phyloP scores from a whole-genome alignment of 2,329 filamentous ascomycete genomes.

The Aspergillus sp. region DNA sequence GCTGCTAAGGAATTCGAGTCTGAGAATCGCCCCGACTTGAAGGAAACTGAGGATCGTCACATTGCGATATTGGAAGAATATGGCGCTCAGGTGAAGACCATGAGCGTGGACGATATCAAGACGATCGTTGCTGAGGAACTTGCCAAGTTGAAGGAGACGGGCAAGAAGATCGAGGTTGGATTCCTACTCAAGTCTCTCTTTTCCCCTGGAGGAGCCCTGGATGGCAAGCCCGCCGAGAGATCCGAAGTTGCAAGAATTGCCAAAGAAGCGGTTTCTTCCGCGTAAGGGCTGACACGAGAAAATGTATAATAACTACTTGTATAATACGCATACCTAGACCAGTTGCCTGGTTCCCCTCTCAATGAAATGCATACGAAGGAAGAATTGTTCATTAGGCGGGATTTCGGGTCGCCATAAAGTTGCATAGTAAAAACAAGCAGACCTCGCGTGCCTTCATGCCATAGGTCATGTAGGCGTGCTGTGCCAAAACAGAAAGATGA shows the following conservation, averaged over 20 bases:
- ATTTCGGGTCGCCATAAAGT: not conserved
- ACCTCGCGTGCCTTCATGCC: not conserved
- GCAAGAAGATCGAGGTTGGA: conserved; percentile 40
- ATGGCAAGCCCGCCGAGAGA: conserved; percentile 48
- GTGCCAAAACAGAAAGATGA: not conserved
- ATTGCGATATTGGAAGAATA: conserved; percentile 49
- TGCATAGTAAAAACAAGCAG: not conserved
- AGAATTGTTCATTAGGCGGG: not conserved
- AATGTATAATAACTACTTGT: conserved; percentile 26
- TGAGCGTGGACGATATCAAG: conserved; percentile 44
- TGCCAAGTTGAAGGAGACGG: conserved; percentile 35
- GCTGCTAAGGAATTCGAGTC: conserved; percentile 45
- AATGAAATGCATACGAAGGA: not conserved
- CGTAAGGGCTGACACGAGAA: conserved; percentile 8
- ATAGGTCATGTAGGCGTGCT: not conserved
- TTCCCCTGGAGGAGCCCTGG: conserved; percentile 42
- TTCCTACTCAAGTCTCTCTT: conserved; percentile 46
- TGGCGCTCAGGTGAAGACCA: conserved; percentile 43
- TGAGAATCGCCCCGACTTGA: conserved; percentile 47
- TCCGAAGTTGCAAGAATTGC: conserved; percentile 44
- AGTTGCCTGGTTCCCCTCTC: not conserved
- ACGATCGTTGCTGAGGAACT: conserved; percentile 39
- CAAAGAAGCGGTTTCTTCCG: conserved; percentile 36
- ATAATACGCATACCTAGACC: conserved; percentile 19
- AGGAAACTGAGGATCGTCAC: conserved; percentile 48